phyloP scores from a whole-genome alignment of 176 grass and related monocot species.

The Eragrostis nindensis region DNA sequence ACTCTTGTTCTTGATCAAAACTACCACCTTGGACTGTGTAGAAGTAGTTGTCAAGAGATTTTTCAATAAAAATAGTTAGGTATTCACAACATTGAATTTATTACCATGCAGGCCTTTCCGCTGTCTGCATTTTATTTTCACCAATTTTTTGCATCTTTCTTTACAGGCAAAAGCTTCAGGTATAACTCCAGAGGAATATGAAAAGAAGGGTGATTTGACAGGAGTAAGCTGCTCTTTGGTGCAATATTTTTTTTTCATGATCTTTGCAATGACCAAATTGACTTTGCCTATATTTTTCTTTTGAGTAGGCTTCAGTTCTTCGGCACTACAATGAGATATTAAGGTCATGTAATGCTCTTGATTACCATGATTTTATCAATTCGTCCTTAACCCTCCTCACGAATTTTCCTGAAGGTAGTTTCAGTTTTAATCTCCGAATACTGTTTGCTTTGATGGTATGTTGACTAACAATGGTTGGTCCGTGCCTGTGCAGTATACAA shows the following conservation, averaged over 20 bases:
- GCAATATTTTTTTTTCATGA: neutral
- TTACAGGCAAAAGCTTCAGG: slow-evolving; percentile 95
- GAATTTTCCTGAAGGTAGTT: slow-evolving; percentile 83
- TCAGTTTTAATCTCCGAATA: slow-evolving; percentile 20
- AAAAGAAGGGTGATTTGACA: slow-evolving; percentile 77
- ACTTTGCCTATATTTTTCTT: slow-evolving; percentile 22
- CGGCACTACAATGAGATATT: slow-evolving; percentile 83
- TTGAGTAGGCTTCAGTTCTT: slow-evolving; percentile 76
- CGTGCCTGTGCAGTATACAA: slow-evolving; percentile 66
- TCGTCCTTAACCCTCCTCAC: slow-evolving; percentile 79
- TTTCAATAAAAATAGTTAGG: slow-evolving; percentile 2
- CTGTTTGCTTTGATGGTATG: slow-evolving; percentile 20
- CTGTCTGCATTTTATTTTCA: slow-evolving; percentile 11
- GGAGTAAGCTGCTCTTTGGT: slow-evolving; percentile 60
- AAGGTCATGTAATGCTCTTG: slow-evolving; percentile 86
- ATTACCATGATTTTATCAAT: slow-evolving; percentile 97
- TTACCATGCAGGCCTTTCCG: slow-evolving; percentile 7
- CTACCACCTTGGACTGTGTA: neutral
- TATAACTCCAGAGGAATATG: slow-evolving; percentile 72
- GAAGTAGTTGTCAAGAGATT: slow-evolving; percentile 24
- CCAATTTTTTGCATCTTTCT: slow-evolving; percentile 17
- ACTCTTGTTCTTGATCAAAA: slow-evolving; percentile 13
- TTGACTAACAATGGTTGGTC: slow-evolving; percentile 18
- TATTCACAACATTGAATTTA: neutral
- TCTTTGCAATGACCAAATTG: slow-evolving; percentile 36